Evolutionary conservation across 2,329 filamentous ascomycete species (phyloP), one percentile per base, ranked within the genome.

Genomic region (Sporothrix brasiliensis): DNA sequence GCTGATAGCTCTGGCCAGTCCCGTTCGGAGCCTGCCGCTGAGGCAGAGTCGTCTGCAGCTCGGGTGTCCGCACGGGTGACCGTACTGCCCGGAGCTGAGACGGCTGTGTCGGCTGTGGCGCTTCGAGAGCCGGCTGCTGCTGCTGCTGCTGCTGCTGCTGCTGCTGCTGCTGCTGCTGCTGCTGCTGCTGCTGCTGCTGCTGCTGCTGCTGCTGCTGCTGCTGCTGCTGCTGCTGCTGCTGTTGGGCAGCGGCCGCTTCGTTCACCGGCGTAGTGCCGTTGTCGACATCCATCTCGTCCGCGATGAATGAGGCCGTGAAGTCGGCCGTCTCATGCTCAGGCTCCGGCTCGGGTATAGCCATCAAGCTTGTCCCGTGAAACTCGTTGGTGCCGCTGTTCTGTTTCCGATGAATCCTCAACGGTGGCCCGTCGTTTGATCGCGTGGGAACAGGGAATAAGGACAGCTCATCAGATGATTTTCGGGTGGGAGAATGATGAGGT

Each of bases 61-160:
- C 82, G 19, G 81, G 81, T 39, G 80, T 82, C 71, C 75, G 78
- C 49, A 74, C 74, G 30, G 75, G 73, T 21, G 75, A 68, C 68
- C 70, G 74, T 16, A 47, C n/a, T 4, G 60, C 13, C n/a, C 49
- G n/a, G 1, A 44, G 19, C 47, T 61, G 56, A 6, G 49, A 21
- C 6, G 58, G 2, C 56, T 53, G 56, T 14, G 34, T 27, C 21
- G 68, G 47, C 13, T 69, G 68, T 3, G 24, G 50, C 14, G 58
- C 60, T 2, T 65, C 61, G 13, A 68, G 61, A 9, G 19, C 49
- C 4, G 21, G 60, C 60, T 44, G 58, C n/a, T 60, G 56, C 16
- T 41, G 34, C 14, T 24, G 24, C 44, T 21, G 13, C 7, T 27
- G 61, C 39, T 66, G 61, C 4, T n/a, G 47, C 30, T 61, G 56